A percentile compares a stretch with the other conserved stretches of the same genome.
Conservation (phyloP, 768 basidiomycete genomes). For the Rhizopogon vinicolor region DNA sequence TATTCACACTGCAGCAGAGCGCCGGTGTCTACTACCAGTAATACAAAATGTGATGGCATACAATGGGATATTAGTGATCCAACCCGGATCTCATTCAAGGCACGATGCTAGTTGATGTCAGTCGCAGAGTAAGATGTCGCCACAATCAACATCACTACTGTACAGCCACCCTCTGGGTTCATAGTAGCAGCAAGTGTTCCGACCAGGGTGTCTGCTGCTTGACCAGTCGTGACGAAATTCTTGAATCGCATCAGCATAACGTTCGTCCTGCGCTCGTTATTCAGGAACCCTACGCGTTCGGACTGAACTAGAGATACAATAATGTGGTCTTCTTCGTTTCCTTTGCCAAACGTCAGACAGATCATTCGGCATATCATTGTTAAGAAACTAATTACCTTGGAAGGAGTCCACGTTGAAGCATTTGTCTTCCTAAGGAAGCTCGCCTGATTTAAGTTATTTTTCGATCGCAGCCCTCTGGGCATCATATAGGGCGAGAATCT, state of each 20-base stretch:
- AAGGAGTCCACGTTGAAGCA: constrained; percentile 78
- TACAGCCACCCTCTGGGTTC: constrained; percentile 15
- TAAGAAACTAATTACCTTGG: constrained; percentile 49
- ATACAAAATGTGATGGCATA: no score
- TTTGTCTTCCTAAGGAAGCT: constrained; percentile 55
- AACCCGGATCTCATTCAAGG: no score
- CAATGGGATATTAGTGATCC: no score
- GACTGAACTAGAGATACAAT: constrained; percentile 68
- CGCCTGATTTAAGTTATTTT: constrained; percentile 38
- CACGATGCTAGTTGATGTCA: no score
- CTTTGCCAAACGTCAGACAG: constrained; percentile 31
- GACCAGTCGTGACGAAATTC: constrained; percentile 18
- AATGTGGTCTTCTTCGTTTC: constrained; percentile 77
- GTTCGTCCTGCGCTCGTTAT: constrained; percentile 62
- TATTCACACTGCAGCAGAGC: no score
- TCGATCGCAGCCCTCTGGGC: constrained; percentile 62
- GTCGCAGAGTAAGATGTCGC: neutral
- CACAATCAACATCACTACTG: constrained; percentile 2
- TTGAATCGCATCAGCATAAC: constrained; percentile 83
- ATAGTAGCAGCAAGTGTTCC: constrained; percentile 17
- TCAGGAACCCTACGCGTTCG: constrained; percentile 56
- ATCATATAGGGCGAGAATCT: constrained; percentile 79
- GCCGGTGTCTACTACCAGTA: no score
- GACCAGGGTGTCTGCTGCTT: constrained; percentile 17
- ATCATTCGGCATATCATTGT: neutral